Conservation (phyloP, 2,329 filamentous ascomycete species). For the Fusarium paranaense region DNA sequence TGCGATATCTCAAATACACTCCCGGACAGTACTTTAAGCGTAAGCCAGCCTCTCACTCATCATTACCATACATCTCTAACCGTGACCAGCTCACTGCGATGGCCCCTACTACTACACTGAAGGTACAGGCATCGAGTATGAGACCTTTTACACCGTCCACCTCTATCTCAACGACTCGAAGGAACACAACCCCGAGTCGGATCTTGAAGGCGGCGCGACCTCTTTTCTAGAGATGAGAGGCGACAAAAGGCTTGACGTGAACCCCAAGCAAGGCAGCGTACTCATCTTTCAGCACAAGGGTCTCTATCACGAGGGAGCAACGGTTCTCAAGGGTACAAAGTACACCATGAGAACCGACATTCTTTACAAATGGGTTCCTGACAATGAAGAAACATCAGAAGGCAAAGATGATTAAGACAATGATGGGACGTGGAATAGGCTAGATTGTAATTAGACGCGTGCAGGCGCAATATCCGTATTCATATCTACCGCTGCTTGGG, state of each 20-base stretch:
- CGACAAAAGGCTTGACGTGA: constrained; percentile 60
- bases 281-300: constrained; percentile 69
- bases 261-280: constrained; percentile 68
- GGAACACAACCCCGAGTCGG: constrained; percentile 28
- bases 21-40: constrained; percentile 78
- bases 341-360: constrained; percentile 69
- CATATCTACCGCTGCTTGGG: constrained; percentile 48
- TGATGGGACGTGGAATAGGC: not conserved
- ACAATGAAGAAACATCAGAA: constrained; percentile 4
- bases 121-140: constrained; percentile 54
- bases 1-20: constrained; percentile 81
- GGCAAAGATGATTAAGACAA: not conserved
- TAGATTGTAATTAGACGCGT: constrained; percentile 10
- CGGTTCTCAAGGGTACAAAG: constrained; percentile 64
- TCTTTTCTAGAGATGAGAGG: constrained; percentile 61
- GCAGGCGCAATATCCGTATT: constrained; percentile 1
- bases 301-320: constrained; percentile 65
- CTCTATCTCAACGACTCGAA: constrained; percentile 56
- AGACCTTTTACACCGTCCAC: constrained; percentile 67
- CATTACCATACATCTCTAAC: not conserved
- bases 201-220: constrained; percentile 65
- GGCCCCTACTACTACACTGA: constrained; percentile 67
- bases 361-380: constrained; percentile 56
- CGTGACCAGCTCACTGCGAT: constrained; percentile 72
- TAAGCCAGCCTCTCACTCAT: constrained; percentile 38